phyloP scores from a whole-genome alignment of 116 monocot species.

The Cymodocea nodosa region DNA sequence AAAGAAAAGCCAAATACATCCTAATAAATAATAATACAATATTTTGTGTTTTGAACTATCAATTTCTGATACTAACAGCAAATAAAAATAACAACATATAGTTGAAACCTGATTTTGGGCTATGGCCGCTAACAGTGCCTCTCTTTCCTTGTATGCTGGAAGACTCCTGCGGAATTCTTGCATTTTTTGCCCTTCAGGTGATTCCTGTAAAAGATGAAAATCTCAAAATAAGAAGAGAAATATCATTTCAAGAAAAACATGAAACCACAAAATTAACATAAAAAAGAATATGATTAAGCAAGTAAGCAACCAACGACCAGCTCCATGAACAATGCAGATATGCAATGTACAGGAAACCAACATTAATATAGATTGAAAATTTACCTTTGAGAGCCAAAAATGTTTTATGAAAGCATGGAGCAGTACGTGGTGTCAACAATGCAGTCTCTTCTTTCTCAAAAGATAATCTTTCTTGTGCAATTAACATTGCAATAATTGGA shows the following conservation, averaged over 20 bases:
- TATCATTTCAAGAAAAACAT: neutral
- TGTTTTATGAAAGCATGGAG: no score
- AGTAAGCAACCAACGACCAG: neutral
- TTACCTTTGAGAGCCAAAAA: no score
- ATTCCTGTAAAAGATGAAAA: constrained; percentile 42
- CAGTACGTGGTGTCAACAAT: no score
- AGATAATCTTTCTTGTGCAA: no score
- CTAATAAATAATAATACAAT: neutral
- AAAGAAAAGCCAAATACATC: neutral
- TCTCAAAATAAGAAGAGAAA: neutral
- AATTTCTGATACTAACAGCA: neutral
- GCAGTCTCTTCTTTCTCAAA: no score
- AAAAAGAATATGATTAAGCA: neutral
- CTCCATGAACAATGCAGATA: no score
- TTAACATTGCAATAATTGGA: no score
- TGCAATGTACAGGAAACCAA: no score
- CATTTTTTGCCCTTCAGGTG: constrained; percentile 83
- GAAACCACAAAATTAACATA: neutral
- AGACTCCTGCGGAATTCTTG: constrained; percentile 83
- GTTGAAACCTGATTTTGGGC: constrained; percentile 67
- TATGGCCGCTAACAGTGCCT: constrained; percentile 57
- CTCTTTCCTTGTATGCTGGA: constrained; percentile 81
- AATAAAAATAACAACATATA: neutral
- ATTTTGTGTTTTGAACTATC: neutral
- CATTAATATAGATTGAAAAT: no score